A percentile compares a stretch with the other conserved stretches of the same genome.
phyloP scores from a whole-genome alignment of 2,329 filamentous ascomycete species.

The Penicillium sp. region DNA sequence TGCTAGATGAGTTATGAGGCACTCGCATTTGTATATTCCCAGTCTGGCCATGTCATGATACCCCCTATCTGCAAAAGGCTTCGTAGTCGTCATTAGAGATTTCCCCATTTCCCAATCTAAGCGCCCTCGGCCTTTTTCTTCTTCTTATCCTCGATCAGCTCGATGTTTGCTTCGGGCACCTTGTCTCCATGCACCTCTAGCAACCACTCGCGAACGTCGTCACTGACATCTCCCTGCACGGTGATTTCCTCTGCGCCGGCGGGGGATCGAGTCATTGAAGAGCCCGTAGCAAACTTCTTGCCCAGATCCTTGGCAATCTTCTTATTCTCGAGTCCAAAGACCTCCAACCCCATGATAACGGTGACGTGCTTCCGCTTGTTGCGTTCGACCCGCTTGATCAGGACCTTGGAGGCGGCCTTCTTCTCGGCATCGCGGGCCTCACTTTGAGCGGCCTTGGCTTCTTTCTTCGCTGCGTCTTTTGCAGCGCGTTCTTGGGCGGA shows the following conservation, averaged over 20 bases:
- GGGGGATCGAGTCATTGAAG: slow-evolving; percentile 81
- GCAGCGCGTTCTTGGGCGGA: slow-evolving; percentile 91
- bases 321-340: slow-evolving; percentile 87
- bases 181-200: slow-evolving; percentile 75
- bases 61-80: slow-evolving; percentile 16
- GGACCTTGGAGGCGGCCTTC: slow-evolving; percentile 74
- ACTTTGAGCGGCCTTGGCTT: slow-evolving; percentile 82
- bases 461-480: slow-evolving; percentile 95
- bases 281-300: slow-evolving; percentile 96
- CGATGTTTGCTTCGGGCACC: slow-evolving; percentile 91
- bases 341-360: slow-evolving; percentile 81
- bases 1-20: slow-evolving; percentile 30
- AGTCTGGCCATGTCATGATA: slow-evolving; percentile 24
- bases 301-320: slow-evolving; percentile 95
- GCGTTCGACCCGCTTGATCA: slow-evolving; percentile 93
- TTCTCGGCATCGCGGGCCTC: slow-evolving; percentile 79
- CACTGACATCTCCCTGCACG: slow-evolving; percentile 92
- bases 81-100: slow-evolving; percentile 15
- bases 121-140: slow-evolving; percentile 58
- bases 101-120: background rate
- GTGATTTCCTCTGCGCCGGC: slow-evolving; percentile 92
- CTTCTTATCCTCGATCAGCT: slow-evolving; percentile 92
- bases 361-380: slow-evolving; percentile 98
- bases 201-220: slow-evolving; percentile 89
- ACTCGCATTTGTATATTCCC: slow-evolving; percentile 10